A percentile compares a stretch with the other conserved stretches of the same genome.
Conservation (phyloP, 306 rosid genomes). For the Canavalia ensiformis region DNA sequence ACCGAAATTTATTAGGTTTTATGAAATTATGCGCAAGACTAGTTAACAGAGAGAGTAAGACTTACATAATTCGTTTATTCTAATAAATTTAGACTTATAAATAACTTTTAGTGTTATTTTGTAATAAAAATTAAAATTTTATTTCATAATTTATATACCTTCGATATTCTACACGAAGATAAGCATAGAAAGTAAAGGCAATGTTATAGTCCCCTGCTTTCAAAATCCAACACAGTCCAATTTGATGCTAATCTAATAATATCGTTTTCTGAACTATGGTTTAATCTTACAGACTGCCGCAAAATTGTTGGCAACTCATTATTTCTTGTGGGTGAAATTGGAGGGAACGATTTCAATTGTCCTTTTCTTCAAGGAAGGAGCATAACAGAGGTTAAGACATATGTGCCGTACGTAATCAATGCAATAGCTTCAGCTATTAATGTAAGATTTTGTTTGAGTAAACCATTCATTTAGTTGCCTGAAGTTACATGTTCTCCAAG, state of each 20-base stretch:
- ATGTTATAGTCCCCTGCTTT: not conserved
- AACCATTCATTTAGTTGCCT: not conserved
- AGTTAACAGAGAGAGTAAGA: no score
- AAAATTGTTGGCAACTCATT: constrained; percentile 53
- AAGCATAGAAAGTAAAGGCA: not conserved
- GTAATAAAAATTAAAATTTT: no score
- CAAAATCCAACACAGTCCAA: not conserved
- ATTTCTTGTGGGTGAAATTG: constrained; percentile 70
- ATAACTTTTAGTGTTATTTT: no score
- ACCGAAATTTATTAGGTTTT: no score
- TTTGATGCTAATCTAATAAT: not conserved
- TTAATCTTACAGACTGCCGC: constrained; percentile 53
- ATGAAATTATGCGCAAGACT: no score
- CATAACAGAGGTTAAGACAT: constrained; percentile 47
- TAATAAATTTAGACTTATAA: no score
- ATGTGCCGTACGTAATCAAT: constrained; percentile 52
- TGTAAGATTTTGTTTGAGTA: constrained; percentile 40
- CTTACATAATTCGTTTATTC: no score
- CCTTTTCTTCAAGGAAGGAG: constrained; percentile 24
- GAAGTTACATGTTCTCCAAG: not conserved
- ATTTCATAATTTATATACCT: no score
- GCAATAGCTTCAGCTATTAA: constrained; percentile 50
- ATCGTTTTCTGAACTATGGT: not conserved
- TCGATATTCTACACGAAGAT: not conserved
- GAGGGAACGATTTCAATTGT: constrained; percentile 68